Evolutionary conservation across 2,329 filamentous ascomycete species (phyloP), one percentile per base, ranked within the genome.

Genomic region (Nemania bipapillata): DNA sequence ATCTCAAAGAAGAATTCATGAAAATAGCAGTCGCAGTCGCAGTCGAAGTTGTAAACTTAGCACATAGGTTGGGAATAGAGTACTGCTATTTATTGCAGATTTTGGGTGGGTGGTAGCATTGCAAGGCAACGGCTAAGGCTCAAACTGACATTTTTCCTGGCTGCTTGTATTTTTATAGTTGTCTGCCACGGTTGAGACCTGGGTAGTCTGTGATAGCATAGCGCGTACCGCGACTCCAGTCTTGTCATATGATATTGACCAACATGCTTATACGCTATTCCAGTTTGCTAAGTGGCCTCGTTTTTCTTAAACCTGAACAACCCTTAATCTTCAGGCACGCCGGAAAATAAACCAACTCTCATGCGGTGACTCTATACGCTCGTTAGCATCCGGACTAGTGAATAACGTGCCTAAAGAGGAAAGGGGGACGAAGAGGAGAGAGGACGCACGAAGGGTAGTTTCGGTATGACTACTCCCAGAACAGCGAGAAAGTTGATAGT

Each of bases 401-500:
- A 50, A 42, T 24, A 6, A 37, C 42, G 28, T 32, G 12, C 1
- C 42, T 15, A 7, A 15, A 6, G 28, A 28, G 53, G 26, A 24
- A 42, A 60, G 26, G 54, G 17, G 40, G n/a, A n/a, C n/a, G n/a
- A n/a, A n/a, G n/a, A 28, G 53, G 26, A 24, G 45, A 60, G 26
- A 55, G 17, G 40, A 89, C 94, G 81, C 86, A 98, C 95, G 79
- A 92, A 95, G 74, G 96, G 96, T 74, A 99, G 84, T 83, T 99
- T 99, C 47, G 96, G 96, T 79, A 99, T 96, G 67, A 99, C 92
- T 64, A 99, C 96, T 52, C 87, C 93, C 78, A 99, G 84, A 45
- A 96, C 92, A 65, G 96, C 96, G 76, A 97, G 83, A 80, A 97
- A 95, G 84, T 99, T 99, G 84, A 99, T 96, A 76, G 92, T 93